These are phyloP conservation scores for Blastobotrys malaysiensis DNA, from an alignment of 1,139 yeast species.

Conservation along the genomic window DNA sequence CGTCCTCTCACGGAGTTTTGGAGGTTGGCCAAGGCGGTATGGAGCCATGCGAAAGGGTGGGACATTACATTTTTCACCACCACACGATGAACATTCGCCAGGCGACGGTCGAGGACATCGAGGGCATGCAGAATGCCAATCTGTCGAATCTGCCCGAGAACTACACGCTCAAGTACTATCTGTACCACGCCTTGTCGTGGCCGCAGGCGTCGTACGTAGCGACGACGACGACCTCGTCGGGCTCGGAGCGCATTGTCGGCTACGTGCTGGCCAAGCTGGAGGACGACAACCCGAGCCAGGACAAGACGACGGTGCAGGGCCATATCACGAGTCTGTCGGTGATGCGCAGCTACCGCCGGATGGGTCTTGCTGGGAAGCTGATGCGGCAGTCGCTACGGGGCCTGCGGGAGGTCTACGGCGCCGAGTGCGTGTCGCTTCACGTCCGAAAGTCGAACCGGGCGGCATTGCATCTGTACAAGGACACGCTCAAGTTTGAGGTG, in stretches of 20 bases:
- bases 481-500: constrained; percentile 75
- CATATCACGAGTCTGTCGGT: constrained; percentile 93
- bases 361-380: constrained; percentile 91
- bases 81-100: constrained; percentile 66
- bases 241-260: constrained; percentile 76
- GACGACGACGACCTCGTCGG: constrained; percentile 53
- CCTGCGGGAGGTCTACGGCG: constrained; percentile 75
- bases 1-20: no score
- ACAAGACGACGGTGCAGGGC: constrained; percentile 76
- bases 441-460: constrained; percentile 93
- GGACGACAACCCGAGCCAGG: constrained; percentile 41
- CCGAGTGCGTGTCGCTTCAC: constrained; percentile 82
- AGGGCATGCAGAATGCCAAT: constrained; percentile 95
- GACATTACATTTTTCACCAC: constrained; percentile 2
- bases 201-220: constrained; percentile 98
- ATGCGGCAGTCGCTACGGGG: constrained; percentile 86
- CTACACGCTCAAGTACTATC: constrained; percentile 83
- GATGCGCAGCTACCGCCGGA: constrained; percentile 89
- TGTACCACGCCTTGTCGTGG: constrained; percentile 94
- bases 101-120: constrained; percentile 81
- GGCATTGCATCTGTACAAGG: constrained; percentile 86
- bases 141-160: constrained; percentile 91
- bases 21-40: no score
- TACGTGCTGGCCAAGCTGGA: constrained; percentile 96
- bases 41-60: no score